phyloP scores from a whole-genome alignment of 2,329 filamentous ascomycete genomes.

The Fusarium neocosmosporiellum region DNA sequence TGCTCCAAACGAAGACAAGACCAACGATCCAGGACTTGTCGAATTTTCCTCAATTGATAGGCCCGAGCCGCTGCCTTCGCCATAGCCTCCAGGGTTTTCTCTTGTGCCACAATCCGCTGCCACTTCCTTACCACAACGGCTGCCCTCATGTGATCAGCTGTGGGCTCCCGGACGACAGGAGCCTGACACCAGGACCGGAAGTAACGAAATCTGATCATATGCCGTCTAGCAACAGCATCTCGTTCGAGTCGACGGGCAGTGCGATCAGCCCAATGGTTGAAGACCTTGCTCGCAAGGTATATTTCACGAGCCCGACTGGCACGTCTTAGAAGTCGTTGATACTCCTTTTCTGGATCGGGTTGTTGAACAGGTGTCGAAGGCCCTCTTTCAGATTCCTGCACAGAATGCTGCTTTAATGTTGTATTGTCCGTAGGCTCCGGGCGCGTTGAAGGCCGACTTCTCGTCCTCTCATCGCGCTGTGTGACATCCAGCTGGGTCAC shows the following conservation, averaged over 20 bases:
- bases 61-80: slow-evolving; percentile 38
- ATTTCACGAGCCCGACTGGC: slow-evolving; percentile 73
- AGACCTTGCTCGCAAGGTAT: slow-evolving; percentile 61
- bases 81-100: slow-evolving; percentile 42
- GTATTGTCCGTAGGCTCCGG: slow-evolving; percentile 5
- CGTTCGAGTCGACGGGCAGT: slow-evolving; percentile 73
- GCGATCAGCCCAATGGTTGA: slow-evolving; percentile 70
- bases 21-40: slow-evolving; percentile 44
- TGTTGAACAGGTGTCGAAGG: slow-evolving; percentile 17
- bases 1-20: slow-evolving; percentile 39
- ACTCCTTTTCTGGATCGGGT: slow-evolving; percentile 22
- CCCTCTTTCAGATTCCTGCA: slow-evolving; percentile 3
- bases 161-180: slow-evolving; percentile 46
- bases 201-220: slow-evolving; percentile 71
- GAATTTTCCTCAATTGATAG: slow-evolving; percentile 35
- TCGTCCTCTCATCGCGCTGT: slow-evolving; percentile 14
- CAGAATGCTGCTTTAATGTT: not conserved
- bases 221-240: slow-evolving; percentile 75
- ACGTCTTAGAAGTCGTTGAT: slow-evolving; percentile 53
- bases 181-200: slow-evolving; percentile 52
- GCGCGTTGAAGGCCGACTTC: slow-evolving; percentile 4
- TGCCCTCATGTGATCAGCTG: slow-evolving; percentile 45
- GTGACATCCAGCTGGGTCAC: slow-evolving; percentile 1
- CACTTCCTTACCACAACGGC: slow-evolving; percentile 49
- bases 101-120: slow-evolving; percentile 44